Base-by-base conservation (phyloP, 2,329 filamentous ascomycete genomes). In the Nigrospora sphaerica region DNA sequence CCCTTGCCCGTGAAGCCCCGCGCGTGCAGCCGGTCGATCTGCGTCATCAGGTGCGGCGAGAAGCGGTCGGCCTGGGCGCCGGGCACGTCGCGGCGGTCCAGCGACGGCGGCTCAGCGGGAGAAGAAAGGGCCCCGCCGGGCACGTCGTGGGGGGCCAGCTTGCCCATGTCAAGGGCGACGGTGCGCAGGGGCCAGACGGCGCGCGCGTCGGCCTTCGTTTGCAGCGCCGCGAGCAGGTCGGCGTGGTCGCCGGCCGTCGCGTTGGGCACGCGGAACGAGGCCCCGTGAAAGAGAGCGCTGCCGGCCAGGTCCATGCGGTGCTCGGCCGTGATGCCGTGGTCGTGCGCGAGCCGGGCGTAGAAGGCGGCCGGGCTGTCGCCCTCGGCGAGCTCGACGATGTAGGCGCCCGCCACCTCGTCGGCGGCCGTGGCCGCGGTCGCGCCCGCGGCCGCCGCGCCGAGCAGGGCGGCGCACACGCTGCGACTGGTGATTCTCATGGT, bases 41-140 rank as follows among this genome's bases (percentile, higher is more conserved):
- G 47, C 13, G 47, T 49, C 47, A 44, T 44, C 34, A 46, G 17
- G 28, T 49, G 47, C n/a, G 47, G 44, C 31, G 36, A 31, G 32
- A 43, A 49, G 13, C 39, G 28, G 11, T 46, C 28, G n/a, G 14
- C n/a, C 17, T 32, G 18, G 32, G 32, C 41, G 19, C 34, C 16
- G 3, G 33, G 17, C 16, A 16, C 18, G 4, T 17, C 32, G 11
- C 28, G 17, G 17, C 10, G 12, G 4, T 18, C 33, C 32, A 28
- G 32, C 0, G 19, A 19, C 12, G 33, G 33, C 14, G 19, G 41
- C 18, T n/a, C n/a, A n/a, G n/a, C n/a, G n/a, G 17, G 6, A 3
- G 17, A 13, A 2, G 33, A 11, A n/a, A 32, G 16, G 14, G 13
- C 12, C 9, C 11, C 12, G 17, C 2, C 12, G 16, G 19, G 7